Conservation (phyloP, 108 stramenopile species). For the Conticribra guillardii region DNA sequence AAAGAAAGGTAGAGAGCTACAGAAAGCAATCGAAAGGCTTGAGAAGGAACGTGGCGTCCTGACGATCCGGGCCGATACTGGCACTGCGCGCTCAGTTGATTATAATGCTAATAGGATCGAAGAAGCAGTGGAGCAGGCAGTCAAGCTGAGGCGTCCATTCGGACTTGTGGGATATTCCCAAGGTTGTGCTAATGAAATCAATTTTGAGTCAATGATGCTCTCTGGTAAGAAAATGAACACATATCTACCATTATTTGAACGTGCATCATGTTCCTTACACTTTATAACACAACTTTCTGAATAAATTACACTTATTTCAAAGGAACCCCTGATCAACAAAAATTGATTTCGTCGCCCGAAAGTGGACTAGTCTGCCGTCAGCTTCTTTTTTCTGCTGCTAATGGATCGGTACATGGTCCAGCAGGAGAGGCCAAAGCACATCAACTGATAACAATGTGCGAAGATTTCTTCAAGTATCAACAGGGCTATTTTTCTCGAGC, state of each 20-base stretch:
- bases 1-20: slow-evolving; percentile 81
- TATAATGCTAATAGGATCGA: slow-evolving; percentile 87
- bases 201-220: slow-evolving; percentile 78
- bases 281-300: neutral
- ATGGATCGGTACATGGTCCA: slow-evolving; percentile 85
- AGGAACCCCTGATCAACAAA: slow-evolving; percentile 82
- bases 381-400: slow-evolving; percentile 87
- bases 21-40: slow-evolving; percentile 65
- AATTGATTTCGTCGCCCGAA: slow-evolving; percentile 43
- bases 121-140: slow-evolving; percentile 54
- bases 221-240: slow-evolving; percentile 36
- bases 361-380: slow-evolving; percentile 79
- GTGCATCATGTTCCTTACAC: neutral
- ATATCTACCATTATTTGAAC: neutral
- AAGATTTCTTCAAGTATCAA: slow-evolving; percentile 90
- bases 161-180: slow-evolving; percentile 88
- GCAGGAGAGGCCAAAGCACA: slow-evolving; percentile 81
- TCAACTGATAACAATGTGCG: slow-evolving; percentile 79
- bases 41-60: slow-evolving; percentile 73
- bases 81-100: slow-evolving; percentile 82
- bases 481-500: slow-evolving; percentile 88
- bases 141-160: slow-evolving; percentile 62
- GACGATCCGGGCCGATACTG: slow-evolving; percentile 83
- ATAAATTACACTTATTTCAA: neutral
- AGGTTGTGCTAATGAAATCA: slow-evolving; percentile 86